Base-by-base conservation (phyloP, 2,329 filamentous ascomycete species). In the Diplodia scrobiculata region DNA sequence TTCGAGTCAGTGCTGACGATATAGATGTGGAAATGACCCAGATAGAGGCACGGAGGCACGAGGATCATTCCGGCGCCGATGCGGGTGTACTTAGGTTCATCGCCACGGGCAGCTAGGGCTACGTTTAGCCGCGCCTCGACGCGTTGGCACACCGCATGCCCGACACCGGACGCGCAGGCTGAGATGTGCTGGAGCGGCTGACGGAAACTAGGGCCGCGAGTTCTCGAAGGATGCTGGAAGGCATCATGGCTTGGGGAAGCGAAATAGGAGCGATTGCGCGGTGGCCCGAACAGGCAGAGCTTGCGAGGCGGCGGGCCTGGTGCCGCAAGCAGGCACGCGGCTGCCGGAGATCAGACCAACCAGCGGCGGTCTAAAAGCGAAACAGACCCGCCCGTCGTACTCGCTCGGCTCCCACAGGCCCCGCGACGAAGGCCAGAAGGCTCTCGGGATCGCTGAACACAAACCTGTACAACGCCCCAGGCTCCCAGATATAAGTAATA, bases 291-390 rank as follows among this genome's bases (percentile, higher is more conserved):
- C 11, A 5, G 58, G 58, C 32, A 62, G 58, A 50, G 58, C n/a
- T 62, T 62, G 58, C 58, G 58, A 62, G 58, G 14, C 6, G 58
- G 58, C 58, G 45, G 58, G 58, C 58, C 5, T 50, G 45, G 45
- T 17, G 45, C 58, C 58, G 58, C 58, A 62, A 50, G 34, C 58
- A 47, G 55, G 55, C 53, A 41, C 52, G 52, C 52, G 52, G 52
- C 52, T 36, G 34, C n/a, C 19, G 58, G 13, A 34, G 58, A 50
- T 34, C 58, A 62, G 58, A 19, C 58, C 58, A 62, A 62, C 45
- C 58, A 36, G 58, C 41, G 58, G 41, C n/a, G 41, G 32, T 17
- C 21, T 19, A 32, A 32, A 32, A 34, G 48, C 48, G 48, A 51
- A 21, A 51, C n/a, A 27, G 36, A n/a, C 38, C 25, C 34, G 21